Evolutionary conservation across 306 rosid genomes (phyloP), one percentile per base, ranked within the genome.

Genomic region (Trichosanthes truncata): DNA sequence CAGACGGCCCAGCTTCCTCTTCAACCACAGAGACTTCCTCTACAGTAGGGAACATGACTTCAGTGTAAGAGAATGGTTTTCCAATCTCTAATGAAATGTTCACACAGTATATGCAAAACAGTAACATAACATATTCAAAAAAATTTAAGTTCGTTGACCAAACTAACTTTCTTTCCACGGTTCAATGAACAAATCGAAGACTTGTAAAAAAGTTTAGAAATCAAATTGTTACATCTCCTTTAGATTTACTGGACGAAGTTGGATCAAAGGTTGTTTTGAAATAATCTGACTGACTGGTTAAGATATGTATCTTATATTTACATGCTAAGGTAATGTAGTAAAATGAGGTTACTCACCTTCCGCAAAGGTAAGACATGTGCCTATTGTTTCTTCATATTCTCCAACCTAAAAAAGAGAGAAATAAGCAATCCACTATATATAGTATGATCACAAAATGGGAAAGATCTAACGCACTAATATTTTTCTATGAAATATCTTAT

Each of bases 1-100:
- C 91, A 49, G 96, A 93, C 52, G 96, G 93, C 35, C 91, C 91
- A 0, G 86, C 83, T 85, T 90, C 97, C 85, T 90, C 89, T 84
- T 89, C 91, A 86, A 83, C 86, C 65, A 80, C 84, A 21, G 93
- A 84, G 23, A 82, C 61, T 52, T 31, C 31, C 65, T 85, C 97
- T 91, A 85, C 89, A 89, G 4, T 71, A 45, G 40, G 9, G 5
- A 80, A 73, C 66, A 7, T 72, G 53, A n/a, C 13, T 52, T 68
- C 36, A 83, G 74, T 45, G 87, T 43, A 20, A 25, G 43, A 77
- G 12, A 62, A 9, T 43, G 12, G 38, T 43, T 43, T 23, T 69
- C 11, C 48, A 0, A 67, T 38, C 12, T 36, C 49, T 67, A 67
- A 38, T 10, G 49, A 17, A 66, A 66, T 20, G 14, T 9, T 18